These are phyloP conservation scores for Diaporthe vexans DNA, from an alignment of 2,329 filamentous ascomycete genomes.

Conservation along the genomic window DNA sequence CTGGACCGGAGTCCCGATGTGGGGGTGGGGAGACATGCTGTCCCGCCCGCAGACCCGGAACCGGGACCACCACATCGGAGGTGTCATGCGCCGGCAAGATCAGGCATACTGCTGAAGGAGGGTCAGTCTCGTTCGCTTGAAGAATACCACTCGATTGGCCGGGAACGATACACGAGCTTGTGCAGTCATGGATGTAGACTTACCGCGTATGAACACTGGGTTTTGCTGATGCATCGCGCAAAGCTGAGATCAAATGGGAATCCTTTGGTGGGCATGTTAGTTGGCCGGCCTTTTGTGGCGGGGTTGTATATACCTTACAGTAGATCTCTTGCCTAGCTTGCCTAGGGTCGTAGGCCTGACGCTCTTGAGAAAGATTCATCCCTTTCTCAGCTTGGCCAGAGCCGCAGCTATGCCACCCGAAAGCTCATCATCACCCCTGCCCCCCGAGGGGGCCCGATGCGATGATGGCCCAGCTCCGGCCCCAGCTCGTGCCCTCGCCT, in stretches of 20 bases:
- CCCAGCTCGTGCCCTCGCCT: constrained; percentile 45
- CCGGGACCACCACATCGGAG: constrained; percentile 24
- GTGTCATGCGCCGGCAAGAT: background rate
- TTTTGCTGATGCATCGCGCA: background rate
- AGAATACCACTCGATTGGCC: background rate
- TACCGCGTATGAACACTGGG: background rate
- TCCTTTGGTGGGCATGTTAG: background rate
- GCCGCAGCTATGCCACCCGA: constrained; percentile 73
- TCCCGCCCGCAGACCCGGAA: constrained; percentile 4
- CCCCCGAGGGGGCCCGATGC: constrained; percentile 29
- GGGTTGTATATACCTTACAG: too few relatives aligned
- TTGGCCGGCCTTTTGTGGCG: background rate
- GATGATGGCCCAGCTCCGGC: constrained; percentile 40
- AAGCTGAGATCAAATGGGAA: background rate
- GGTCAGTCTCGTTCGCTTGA: background rate
- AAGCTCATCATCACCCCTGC: constrained; percentile 58
- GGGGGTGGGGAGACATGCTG: constrained; percentile 9
- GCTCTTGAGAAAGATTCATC: constrained; percentile 34
- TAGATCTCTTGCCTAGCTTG: background rate
- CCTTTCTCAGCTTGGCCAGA: constrained; percentile 69
- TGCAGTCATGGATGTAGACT: background rate
- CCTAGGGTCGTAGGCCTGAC: background rate
- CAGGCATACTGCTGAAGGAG: background rate
- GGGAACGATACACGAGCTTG: too few relatives aligned
- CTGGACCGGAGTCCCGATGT: constrained; percentile 11